Evolutionary conservation across 208 protist species (phyloP).

Genomic region (Crithidia acanthocephali): DNA sequence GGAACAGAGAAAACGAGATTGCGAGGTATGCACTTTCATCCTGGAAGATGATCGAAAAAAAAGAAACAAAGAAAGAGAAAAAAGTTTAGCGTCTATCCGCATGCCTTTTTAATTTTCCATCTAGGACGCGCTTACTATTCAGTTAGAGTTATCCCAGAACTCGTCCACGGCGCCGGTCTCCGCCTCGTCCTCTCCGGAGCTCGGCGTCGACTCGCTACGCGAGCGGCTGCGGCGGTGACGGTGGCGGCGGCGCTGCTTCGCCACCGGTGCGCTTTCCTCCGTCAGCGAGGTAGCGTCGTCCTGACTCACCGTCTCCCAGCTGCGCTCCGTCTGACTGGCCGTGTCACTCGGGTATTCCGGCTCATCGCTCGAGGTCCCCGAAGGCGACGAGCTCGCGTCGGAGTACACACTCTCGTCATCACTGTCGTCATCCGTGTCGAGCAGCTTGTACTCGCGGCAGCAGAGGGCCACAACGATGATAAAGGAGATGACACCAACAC

Average conservation of each 20-base stretch:
- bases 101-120: no score
- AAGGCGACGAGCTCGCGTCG: not conserved
- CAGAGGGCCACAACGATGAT: slow-evolving; percentile 12
- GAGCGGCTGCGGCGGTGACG: not conserved
- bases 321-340: slow-evolving; percentile 8
- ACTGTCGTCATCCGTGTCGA: slow-evolving; percentile 28
- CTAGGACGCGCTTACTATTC: no score
- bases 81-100: not conserved
- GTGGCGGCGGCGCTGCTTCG: not conserved
- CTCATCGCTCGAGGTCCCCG: not conserved
- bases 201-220: not conserved
- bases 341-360: not conserved
- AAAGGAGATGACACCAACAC: slow-evolving; percentile 15
- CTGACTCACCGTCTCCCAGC: slow-evolving; percentile 5
- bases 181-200: slow-evolving; percentile 1
- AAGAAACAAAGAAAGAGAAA: not conserved
- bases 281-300: not conserved
- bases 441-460: slow-evolving; percentile 29
- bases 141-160: not conserved
- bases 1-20: not conserved
- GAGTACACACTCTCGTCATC: slow-evolving; percentile 21
- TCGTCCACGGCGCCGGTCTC: not conserved
- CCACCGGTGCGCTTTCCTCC: not conserved
- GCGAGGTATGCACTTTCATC: not conserved
- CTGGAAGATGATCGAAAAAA: not conserved